phyloP scores from a whole-genome alignment of 352 stramenopile species.

The Phytophthora uliginosa region DNA sequence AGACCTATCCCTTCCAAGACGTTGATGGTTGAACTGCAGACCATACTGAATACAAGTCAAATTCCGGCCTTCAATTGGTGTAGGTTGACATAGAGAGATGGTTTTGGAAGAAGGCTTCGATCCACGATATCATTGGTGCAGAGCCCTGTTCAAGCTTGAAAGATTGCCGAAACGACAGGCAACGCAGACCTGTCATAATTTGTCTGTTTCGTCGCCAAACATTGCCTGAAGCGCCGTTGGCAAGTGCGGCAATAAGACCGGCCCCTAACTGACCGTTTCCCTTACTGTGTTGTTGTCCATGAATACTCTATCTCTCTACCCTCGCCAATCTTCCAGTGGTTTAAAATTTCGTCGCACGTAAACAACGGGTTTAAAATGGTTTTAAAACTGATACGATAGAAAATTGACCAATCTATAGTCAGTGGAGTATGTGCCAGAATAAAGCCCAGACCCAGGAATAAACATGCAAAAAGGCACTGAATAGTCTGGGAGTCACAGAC shows the following conservation, averaged over 20 bases:
- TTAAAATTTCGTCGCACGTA: too few relatives aligned
- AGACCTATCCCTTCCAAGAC: background rate
- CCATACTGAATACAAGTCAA: background rate
- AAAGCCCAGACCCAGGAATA: too few relatives aligned
- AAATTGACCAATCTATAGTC: too few relatives aligned
- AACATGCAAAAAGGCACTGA: too few relatives aligned
- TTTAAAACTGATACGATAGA: too few relatives aligned
- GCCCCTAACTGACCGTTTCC: background rate
- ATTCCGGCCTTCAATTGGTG: background rate
- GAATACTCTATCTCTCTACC: too few relatives aligned
- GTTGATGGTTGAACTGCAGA: background rate
- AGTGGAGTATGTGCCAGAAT: too few relatives aligned
- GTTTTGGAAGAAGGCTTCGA: background rate
- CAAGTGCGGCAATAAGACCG: background rate
- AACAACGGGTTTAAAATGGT: too few relatives aligned
- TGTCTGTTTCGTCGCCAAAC: background rate
- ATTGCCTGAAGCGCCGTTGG: background rate
- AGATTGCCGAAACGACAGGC: background rate
- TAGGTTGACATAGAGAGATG: background rate
- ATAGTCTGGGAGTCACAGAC: too few relatives aligned
- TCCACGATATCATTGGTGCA: background rate
- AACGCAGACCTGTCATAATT: background rate
- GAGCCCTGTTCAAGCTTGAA: background rate
- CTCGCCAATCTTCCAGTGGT: too few relatives aligned
- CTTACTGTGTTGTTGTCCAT: background rate